phyloP scores from a whole-genome alignment of 2,329 filamentous ascomycete species.

The Coleophoma eucalyptorum region DNA sequence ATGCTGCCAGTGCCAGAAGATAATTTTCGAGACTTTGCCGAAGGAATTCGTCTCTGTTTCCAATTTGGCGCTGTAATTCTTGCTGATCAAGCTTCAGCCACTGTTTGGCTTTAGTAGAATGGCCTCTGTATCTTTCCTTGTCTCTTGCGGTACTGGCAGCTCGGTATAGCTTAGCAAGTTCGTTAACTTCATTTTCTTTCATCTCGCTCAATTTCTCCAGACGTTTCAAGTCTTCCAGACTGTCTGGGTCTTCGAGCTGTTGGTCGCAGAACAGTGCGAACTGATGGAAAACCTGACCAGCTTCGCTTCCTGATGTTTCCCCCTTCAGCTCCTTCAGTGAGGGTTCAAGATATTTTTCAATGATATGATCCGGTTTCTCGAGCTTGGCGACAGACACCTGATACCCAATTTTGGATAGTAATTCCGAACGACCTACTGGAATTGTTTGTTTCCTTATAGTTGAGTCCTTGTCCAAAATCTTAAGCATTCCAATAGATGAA shows the following conservation, averaged over 20 bases:
- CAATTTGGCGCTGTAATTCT: slow-evolving; percentile 75
- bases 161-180: slow-evolving; percentile 59
- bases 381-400: slow-evolving; percentile 86
- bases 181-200: slow-evolving; percentile 76
- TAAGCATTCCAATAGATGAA: slow-evolving; percentile 84
- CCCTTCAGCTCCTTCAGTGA: slow-evolving; percentile 79
- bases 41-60: slow-evolving; percentile 78
- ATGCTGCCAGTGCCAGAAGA: slow-evolving; percentile 76
- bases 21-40: slow-evolving; percentile 91
- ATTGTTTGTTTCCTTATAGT: slow-evolving; percentile 67
- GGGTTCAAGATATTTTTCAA: slow-evolving; percentile 78
- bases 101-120: slow-evolving; percentile 70
- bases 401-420: slow-evolving; percentile 84
- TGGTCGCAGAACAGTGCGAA: slow-evolving; percentile 95
- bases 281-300: slow-evolving; percentile 87
- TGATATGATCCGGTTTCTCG: slow-evolving; percentile 87
- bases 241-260: slow-evolving; percentile 83
- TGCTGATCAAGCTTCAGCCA: slow-evolving; percentile 90
- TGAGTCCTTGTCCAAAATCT: slow-evolving; percentile 61
- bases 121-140: slow-evolving; percentile 52
- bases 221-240: slow-evolving; percentile 78
- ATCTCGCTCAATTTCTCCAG: slow-evolving; percentile 75
- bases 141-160: slow-evolving; percentile 38
- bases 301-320: slow-evolving; percentile 63
- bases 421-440: slow-evolving; percentile 67